Percentiles rank a stretch among this genome's conserved stretches.
Evolutionary conservation across 202 grass and related monocot species (phyloP).

Genomic region (Brachypodium distachyon): DNA sequence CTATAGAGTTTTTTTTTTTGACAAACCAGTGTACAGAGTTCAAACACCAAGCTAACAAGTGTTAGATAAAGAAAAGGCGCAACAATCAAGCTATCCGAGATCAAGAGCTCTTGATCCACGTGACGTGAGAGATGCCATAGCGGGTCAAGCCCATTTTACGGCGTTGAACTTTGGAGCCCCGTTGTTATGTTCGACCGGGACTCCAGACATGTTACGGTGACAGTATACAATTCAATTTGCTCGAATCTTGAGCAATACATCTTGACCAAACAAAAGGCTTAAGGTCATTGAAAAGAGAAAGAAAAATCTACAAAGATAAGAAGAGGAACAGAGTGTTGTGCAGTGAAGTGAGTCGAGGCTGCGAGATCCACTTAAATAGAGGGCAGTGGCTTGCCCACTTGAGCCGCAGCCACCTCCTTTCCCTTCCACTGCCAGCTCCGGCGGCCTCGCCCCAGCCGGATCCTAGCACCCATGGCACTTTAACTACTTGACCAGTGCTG

Average conservation of each 20-base stretch:
- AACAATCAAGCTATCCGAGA: no score
- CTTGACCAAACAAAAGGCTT: conserved; percentile 12
- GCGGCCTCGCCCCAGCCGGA: conserved; percentile 2
- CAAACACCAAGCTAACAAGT: no score
- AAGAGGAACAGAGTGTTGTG: not conserved
- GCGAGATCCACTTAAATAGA: conserved; percentile 23
- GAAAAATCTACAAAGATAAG: not conserved
- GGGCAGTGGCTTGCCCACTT: not conserved
- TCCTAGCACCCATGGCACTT: not conserved
- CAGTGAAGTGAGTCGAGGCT: not conserved
- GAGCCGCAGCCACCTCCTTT: conserved; percentile 1
- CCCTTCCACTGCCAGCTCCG: conserved; percentile 2
- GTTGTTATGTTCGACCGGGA: not conserved
- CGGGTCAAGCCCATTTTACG: not conserved
- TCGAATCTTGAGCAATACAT: conserved; percentile 3
- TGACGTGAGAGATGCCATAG: not conserved
- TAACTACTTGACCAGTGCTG: not conserved
- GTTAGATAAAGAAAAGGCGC: no score
- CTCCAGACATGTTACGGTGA: not conserved
- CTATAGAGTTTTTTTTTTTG: no score
- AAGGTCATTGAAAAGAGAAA: not conserved
- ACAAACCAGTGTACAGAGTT: no score
- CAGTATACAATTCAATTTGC: conserved; percentile 19
- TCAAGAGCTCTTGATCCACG: no score
- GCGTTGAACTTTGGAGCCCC: not conserved